Evolutionary conservation across 495 filamentous ascomycete genomes (phyloP).

Genomic region (Penicillium cosmopolitanum): DNA sequence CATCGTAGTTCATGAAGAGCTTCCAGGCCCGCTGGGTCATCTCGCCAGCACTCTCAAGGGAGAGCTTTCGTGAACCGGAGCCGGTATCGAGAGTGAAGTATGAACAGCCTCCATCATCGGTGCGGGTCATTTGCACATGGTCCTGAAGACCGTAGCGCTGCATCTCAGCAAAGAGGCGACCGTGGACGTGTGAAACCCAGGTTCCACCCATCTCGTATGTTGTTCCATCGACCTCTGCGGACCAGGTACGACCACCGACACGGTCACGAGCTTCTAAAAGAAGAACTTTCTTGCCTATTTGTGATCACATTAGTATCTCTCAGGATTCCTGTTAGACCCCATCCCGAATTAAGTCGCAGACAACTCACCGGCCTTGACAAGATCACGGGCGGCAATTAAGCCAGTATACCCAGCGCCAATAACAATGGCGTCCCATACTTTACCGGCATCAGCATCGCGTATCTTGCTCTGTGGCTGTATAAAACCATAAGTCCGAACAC

Average conservation of each 20-base stretch:
- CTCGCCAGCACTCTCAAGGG: conserved; percentile 20
- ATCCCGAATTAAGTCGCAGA: not conserved
- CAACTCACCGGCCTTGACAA: conserved; percentile 17
- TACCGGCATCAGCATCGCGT: not conserved
- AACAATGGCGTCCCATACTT: conserved; percentile 22
- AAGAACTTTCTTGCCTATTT: conserved; percentile 18
- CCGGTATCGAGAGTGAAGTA: conserved; percentile 20
- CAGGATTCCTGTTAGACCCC: not conserved
- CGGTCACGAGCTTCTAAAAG: conserved; percentile 41
- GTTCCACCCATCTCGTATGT: conserved; percentile 39
- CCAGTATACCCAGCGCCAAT: conserved; percentile 31
- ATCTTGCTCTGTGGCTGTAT: not conserved
- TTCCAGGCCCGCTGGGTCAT: conserved; percentile 17
- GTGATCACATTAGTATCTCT: not conserved
- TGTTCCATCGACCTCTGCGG: conserved; percentile 24
- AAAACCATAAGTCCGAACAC: not conserved
- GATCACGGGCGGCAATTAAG: conserved; percentile 25
- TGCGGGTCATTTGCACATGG: conserved; percentile 14
- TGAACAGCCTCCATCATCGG: conserved; percentile 18
- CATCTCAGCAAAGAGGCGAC: conserved; percentile 25
- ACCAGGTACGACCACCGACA: conserved; percentile 38
- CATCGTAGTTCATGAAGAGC: conserved; percentile 23
- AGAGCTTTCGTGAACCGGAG: conserved; percentile 7
- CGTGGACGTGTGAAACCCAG: conserved; percentile 24
- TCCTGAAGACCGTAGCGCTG: conserved; percentile 25